phyloP scores from a whole-genome alignment of 139 green algal species.

The Chlamydomonas eustigma region DNA sequence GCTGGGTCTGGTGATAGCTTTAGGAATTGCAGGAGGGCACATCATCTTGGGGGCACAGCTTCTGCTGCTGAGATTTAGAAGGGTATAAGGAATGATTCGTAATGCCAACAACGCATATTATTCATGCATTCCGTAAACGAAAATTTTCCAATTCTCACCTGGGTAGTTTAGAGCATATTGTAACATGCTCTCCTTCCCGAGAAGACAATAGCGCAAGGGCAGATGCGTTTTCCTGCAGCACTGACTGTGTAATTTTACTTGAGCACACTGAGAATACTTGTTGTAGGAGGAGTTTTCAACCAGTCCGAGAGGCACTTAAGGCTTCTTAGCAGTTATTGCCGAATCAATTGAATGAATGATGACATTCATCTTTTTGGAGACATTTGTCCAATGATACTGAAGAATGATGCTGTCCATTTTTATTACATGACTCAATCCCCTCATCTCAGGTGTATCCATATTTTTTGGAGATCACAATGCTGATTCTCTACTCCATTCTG shows the following conservation, averaged over 20 bases:
- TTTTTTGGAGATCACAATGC: slow-evolving; percentile 1
- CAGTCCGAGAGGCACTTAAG: no score
- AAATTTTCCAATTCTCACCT: not conserved
- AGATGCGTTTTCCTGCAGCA: not conserved
- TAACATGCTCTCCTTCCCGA: not conserved
- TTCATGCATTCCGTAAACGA: not conserved
- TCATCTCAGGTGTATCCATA: slow-evolving; percentile 10
- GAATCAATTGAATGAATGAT: not conserved
- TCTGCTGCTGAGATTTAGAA: not conserved
- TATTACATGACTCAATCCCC: not conserved
- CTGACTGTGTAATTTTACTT: not conserved
- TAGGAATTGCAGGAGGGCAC: not conserved
- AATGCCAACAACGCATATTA: no score
- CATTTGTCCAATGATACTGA: not conserved
- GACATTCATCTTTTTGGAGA: not conserved
- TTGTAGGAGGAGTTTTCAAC: no score
- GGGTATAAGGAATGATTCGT: no score
- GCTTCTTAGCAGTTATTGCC: not conserved
- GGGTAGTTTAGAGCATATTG: not conserved
- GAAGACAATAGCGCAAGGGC: no score
- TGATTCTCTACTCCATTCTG: slow-evolving; percentile 7
- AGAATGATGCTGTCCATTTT: not conserved
- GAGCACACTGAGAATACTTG: no score
- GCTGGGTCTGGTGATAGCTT: slow-evolving; percentile 1
- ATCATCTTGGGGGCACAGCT: not conserved